phyloP scores from a whole-genome alignment of 2,329 filamentous ascomycete genomes.

The Aspergillus sp. region DNA sequence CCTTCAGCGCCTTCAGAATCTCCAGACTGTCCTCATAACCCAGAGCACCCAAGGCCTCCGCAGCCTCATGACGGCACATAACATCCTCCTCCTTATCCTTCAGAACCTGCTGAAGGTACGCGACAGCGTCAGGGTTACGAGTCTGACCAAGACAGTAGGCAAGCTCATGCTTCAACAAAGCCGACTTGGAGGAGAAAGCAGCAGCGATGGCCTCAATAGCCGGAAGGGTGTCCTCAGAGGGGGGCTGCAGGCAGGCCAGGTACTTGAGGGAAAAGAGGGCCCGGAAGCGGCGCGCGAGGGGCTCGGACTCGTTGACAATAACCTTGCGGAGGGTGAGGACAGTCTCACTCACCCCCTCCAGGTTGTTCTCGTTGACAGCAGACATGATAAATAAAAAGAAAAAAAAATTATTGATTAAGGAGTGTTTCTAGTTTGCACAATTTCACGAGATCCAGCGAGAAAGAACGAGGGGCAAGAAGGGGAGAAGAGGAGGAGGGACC shows the following conservation, averaged over 20 bases:
- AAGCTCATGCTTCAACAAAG: constrained; percentile 91
- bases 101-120: constrained; percentile 72
- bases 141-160: constrained; percentile 97
- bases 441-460: not conserved
- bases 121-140: constrained; percentile 71
- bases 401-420: not conserved
- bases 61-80: constrained; percentile 96
- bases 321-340: constrained; percentile 62
- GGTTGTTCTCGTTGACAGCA: constrained; percentile 29
- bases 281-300: constrained; percentile 87
- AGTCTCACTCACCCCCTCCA: constrained; percentile 27
- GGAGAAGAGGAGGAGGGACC: constrained; percentile 1
- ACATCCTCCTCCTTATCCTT: constrained; percentile 79
- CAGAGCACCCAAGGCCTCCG: constrained; percentile 88
- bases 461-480: not conserved
- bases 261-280: constrained; percentile 98
- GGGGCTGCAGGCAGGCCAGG: constrained; percentile 68
- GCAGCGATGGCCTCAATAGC: constrained; percentile 82
- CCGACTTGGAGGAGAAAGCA: constrained; percentile 80
- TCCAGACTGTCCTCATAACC: constrained; percentile 73
- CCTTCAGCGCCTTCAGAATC: constrained; percentile 71
- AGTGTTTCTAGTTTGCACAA: not conserved
- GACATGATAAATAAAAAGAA: constrained; percentile 28
- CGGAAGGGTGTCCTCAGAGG: constrained; percentile 60
- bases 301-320: constrained; percentile 75